phyloP scores from a whole-genome alignment of 768 basidiomycete genomes.

The Infundibulicybe gibba region DNA sequence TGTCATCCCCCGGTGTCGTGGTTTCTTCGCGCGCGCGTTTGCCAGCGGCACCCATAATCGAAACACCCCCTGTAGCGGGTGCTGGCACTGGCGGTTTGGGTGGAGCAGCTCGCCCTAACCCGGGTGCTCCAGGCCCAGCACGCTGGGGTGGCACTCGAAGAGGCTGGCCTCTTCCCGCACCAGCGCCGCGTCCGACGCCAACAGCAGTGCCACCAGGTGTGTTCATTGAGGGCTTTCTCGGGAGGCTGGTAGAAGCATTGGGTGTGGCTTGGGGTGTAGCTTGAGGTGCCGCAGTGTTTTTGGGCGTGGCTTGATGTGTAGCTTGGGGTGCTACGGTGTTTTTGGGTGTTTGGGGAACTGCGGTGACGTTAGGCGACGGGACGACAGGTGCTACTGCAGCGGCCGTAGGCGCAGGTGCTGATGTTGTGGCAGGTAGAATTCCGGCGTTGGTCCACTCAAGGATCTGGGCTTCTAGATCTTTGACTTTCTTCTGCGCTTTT shows the following conservation, averaged over 20 bases:
- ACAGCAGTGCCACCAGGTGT: conserved; percentile 18
- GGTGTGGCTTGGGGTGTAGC: conserved; percentile 5
- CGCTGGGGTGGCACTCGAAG: conserved; percentile 17
- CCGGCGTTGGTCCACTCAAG: conserved; percentile 53
- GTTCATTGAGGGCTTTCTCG: conserved; percentile 13
- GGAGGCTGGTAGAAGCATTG: conserved; percentile 4
- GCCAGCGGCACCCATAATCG: conserved; percentile 60
- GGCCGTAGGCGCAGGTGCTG: conserved; percentile 18
- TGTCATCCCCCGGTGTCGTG: conserved; percentile 40
- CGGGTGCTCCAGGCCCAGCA: conserved; percentile 9
- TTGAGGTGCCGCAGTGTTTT: conserved; percentile 2
- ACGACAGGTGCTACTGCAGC: conserved; percentile 16
- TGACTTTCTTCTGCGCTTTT: conserved; percentile 54
- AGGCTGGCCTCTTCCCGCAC: conserved; percentile 12
- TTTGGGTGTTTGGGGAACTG: conserved; percentile 5
- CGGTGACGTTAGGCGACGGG: conserved; percentile 9
- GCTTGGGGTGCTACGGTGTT: conserved; percentile 2
- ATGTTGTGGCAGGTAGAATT: conserved; percentile 31
- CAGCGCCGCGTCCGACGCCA: conserved; percentile 33
- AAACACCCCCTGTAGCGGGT: conserved; percentile 37
- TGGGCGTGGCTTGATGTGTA: conserved; percentile 2
- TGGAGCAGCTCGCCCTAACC: conserved; percentile 12
- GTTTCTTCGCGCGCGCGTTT: conserved; percentile 66
- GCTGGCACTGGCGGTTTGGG: conserved; percentile 18
- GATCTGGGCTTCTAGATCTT: conserved; percentile 66